Evolutionary conservation across 2,329 filamentous ascomycete species (phyloP).

Genomic region (Didymella exigua): DNA sequence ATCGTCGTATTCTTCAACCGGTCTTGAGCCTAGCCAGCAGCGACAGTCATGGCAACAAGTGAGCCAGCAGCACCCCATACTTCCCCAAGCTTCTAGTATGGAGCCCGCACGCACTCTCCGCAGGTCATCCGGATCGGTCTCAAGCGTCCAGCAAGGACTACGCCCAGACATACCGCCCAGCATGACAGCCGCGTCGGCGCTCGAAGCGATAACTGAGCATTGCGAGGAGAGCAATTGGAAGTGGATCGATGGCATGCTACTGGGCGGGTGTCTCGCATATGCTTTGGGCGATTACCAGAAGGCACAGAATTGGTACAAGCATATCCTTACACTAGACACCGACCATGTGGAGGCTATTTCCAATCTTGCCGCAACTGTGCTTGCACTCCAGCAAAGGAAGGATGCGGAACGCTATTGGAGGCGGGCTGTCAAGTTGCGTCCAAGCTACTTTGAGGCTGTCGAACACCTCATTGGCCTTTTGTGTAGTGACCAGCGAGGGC

Average conservation of each 20-base stretch:
- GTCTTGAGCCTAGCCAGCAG: conserved; percentile 20
- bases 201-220: conserved; percentile 45
- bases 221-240: conserved; percentile 50
- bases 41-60: conserved; percentile 38
- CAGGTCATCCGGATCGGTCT: conserved; percentile 43
- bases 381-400: conserved; percentile 78
- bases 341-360: conserved; percentile 89
- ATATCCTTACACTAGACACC: conserved; percentile 65
- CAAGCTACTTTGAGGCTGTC: conserved; percentile 90
- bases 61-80: conserved; percentile 28
- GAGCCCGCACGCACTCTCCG: conserved; percentile 41
- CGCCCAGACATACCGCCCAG: conserved; percentile 41
- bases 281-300: conserved; percentile 83
- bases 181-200: conserved; percentile 45
- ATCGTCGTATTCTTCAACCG: conserved; percentile 35
- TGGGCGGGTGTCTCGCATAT: conserved; percentile 91
- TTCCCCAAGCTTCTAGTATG: conserved; percentile 28
- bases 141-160: conserved; percentile 33
- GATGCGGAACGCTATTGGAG: conserved; percentile 89
- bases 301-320: conserved; percentile 74
- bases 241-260: conserved; percentile 91
- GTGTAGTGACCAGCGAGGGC: conserved; percentile 78
- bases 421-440: conserved; percentile 79
- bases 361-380: conserved; percentile 86
- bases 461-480: conserved; percentile 91